Conservation (phyloP, 805 yeast species). For the Pichia sporocuriosa region DNA sequence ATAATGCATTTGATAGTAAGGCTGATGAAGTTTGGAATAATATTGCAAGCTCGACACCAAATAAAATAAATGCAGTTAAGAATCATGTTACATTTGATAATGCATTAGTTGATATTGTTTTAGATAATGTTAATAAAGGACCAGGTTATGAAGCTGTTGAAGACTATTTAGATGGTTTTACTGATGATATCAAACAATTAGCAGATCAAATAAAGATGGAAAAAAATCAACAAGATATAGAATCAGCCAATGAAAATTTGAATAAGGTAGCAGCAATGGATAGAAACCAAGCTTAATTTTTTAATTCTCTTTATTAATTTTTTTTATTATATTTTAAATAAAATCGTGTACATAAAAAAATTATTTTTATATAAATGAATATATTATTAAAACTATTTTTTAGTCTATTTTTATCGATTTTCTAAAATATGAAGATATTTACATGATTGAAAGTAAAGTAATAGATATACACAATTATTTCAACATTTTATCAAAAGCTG, state of each 20-base stretch:
- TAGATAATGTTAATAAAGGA: constrained; percentile 28
- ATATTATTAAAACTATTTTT: no score
- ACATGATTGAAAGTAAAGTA: not conserved
- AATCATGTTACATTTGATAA: constrained; percentile 20
- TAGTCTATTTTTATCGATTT: no score
- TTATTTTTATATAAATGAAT: no score
- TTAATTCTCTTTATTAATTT: not conserved
- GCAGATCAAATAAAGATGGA: constrained; percentile 22
- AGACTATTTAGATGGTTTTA: constrained; percentile 26
- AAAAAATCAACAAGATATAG: constrained; percentile 17
- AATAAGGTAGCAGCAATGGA: constrained; percentile 17
- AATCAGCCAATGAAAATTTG: constrained; percentile 22
- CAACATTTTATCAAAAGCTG: constrained; percentile 80
- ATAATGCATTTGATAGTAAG: constrained; percentile 43
- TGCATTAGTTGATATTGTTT: constrained; percentile 23
- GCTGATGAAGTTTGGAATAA: constrained; percentile 23
- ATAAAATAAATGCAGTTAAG: constrained; percentile 20
- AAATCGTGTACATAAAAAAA: not conserved
- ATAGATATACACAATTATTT: constrained; percentile 8
- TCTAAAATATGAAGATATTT: no score
- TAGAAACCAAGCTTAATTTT: constrained; percentile 10
- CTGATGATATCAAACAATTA: constrained; percentile 19
- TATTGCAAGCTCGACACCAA: constrained; percentile 16
- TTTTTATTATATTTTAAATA: no score
- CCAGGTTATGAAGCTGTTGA: constrained; percentile 28